Conservation (phyloP, 2,329 filamentous ascomycete genomes). For the Fusarium penzigii region DNA sequence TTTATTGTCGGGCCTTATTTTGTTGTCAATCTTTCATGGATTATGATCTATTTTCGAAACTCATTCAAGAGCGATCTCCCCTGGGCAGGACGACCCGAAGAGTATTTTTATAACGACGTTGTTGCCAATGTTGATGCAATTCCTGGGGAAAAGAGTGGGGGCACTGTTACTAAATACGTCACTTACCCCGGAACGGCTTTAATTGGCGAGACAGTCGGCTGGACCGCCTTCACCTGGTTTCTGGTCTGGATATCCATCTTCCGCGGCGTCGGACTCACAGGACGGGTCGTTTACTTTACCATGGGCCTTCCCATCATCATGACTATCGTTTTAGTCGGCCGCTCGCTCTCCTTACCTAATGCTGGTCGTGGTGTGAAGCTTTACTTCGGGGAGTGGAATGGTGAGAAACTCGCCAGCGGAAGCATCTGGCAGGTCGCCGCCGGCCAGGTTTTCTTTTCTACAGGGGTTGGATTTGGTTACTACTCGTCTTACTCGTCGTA, state of each 20-base stretch:
- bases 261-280: constrained; percentile 57
- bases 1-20: constrained; percentile 60
- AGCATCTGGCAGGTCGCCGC: constrained; percentile 61
- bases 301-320: constrained; percentile 61
- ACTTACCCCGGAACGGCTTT: constrained; percentile 48
- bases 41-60: constrained; percentile 59
- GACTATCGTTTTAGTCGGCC: constrained; percentile 57
- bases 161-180: constrained; percentile 43
- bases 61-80: constrained; percentile 57
- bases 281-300: constrained; percentile 62
- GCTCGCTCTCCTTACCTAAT: constrained; percentile 54
- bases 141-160: constrained; percentile 40
- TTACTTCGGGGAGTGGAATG: constrained; percentile 47
- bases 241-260: constrained; percentile 61
- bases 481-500: constrained; percentile 61
- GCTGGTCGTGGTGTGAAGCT: constrained; percentile 53
- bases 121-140: constrained; percentile 48
- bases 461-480: constrained; percentile 59
- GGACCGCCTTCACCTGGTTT: constrained; percentile 61
- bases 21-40: constrained; percentile 58
- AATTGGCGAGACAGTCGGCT: constrained; percentile 58
- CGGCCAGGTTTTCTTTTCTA: constrained; percentile 62
- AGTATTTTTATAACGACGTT: constrained; percentile 54
- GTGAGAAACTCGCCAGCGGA: constrained; percentile 50
- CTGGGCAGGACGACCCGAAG: constrained; percentile 51